phyloP scores from a whole-genome alignment of 495 filamentous ascomycete species.

The Oidiodendron maius region DNA sequence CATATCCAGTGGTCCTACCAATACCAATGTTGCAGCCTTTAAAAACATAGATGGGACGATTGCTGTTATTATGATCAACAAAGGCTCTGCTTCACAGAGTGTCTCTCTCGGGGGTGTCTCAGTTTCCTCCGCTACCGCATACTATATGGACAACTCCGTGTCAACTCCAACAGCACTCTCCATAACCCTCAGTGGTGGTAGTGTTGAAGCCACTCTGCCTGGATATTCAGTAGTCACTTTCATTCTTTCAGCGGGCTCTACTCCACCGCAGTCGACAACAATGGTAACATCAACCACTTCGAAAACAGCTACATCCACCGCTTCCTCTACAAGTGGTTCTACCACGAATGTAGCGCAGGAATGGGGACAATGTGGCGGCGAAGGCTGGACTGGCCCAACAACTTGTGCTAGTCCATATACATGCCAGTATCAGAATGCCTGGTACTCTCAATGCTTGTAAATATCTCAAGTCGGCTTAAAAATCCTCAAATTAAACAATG shows the following conservation, averaged over 20 bases:
- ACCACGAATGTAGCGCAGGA: neutral
- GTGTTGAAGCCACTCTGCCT: neutral
- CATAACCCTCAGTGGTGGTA: neutral
- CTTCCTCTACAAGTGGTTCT: neutral
- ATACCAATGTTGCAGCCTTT: slow-evolving; percentile 1
- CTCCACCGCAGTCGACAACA: too few species aligned
- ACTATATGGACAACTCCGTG: neutral
- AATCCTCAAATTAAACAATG: too few species aligned
- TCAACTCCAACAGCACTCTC: neutral
- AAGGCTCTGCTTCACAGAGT: neutral
- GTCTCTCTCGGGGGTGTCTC: neutral
- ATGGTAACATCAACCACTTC: neutral
- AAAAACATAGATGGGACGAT: neutral
- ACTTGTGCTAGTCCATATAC: slow-evolving; percentile 1
- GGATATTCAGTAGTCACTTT: slow-evolving; percentile 1
- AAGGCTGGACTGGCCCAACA: slow-evolving; percentile 7
- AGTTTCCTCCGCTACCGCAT: neutral
- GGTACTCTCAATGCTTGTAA: slow-evolving; percentile 12
- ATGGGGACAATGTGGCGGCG: slow-evolving; percentile 9
- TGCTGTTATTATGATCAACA: slow-evolving; percentile 1
- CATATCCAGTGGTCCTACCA: neutral
- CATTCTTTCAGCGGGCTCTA: neutral
- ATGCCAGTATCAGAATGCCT: neutral
- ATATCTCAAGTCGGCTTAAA: too few species aligned
- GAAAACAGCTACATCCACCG: neutral